phyloP scores from a whole-genome alignment of 306 rosid genomes.

The Pterocarpus macrocarpus region DNA sequence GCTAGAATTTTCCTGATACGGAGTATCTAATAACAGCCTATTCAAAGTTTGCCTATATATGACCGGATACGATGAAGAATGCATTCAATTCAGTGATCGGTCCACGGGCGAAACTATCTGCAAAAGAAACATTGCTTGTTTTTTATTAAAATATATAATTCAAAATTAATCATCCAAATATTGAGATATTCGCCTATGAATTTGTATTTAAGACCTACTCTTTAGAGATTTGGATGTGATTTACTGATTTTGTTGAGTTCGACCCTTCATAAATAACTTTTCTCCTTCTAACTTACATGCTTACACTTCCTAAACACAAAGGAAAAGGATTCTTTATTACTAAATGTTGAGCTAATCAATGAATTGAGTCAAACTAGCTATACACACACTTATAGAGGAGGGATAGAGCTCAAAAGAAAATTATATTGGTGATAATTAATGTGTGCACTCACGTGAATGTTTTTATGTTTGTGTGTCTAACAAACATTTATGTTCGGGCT shows the following conservation, averaged over 20 bases:
- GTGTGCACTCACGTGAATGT: constrained; percentile 57
- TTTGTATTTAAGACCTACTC: no score
- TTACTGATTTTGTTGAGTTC: no score
- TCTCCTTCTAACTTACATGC: no score
- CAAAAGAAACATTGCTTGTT: background rate
- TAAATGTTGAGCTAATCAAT: constrained; percentile 37
- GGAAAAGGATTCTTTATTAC: no score
- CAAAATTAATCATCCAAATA: background rate
- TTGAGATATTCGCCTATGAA: no score
- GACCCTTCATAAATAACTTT: no score
- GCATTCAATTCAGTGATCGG: background rate
- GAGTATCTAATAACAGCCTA: background rate
- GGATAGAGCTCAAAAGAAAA: background rate
- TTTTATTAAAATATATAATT: background rate
- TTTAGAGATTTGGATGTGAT: no score
- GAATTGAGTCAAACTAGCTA: constrained; percentile 41
- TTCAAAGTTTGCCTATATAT: constrained; percentile 36
- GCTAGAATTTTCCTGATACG: constrained; percentile 25
- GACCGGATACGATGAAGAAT: constrained; percentile 22
- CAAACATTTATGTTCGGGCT: constrained; percentile 51
- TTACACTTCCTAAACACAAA: no score
- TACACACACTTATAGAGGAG: background rate
- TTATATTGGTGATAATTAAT: background rate
- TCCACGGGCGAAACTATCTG: background rate
- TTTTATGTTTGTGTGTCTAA: constrained; percentile 45